phyloP scores from a whole-genome alignment of 2,329 filamentous ascomycete species.

The Dichotomopilus funicola region DNA sequence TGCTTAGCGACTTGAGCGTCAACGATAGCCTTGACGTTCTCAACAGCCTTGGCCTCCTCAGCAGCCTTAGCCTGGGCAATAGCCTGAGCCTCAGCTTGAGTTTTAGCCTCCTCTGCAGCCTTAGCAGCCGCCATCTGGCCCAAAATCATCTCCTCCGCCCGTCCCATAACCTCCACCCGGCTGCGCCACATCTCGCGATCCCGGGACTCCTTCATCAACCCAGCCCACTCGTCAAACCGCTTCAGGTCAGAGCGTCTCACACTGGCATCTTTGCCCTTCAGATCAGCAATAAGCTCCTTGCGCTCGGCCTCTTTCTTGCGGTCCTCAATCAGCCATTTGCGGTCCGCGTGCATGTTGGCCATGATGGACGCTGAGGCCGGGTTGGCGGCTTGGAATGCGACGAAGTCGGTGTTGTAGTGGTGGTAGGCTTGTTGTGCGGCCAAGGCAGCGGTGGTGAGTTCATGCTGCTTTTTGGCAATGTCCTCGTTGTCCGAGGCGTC shows the following conservation, averaged over 20 bases:
- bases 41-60: not conserved
- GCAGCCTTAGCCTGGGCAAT: not conserved
- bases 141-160: constrained; percentile 1
- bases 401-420: not conserved
- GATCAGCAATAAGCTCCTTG: not conserved
- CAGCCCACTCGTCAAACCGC: not conserved
- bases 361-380: constrained; percentile 5
- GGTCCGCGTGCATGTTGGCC: constrained; percentile 3
- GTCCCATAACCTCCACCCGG: not conserved
- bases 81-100: not conserved
- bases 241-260: not conserved
- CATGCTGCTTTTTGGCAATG: not conserved
- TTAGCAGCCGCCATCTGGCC: not conserved
- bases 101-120: not conserved
- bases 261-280: not conserved
- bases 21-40: no score
- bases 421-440: constrained; percentile 3
- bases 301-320: not conserved
- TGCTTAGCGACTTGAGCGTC: not conserved
- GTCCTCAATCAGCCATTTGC: not conserved
- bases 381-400: constrained; percentile 1
- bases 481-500: no score
- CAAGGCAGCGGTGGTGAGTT: constrained; percentile 1
- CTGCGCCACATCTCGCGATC: constrained; percentile 7
- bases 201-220: constrained; percentile 5